Percentiles rank a stretch among this genome's conserved stretches.
phyloP scores from a whole-genome alignment of 768 basidiomycete species.

The Hygrophorus pudorinus region DNA sequence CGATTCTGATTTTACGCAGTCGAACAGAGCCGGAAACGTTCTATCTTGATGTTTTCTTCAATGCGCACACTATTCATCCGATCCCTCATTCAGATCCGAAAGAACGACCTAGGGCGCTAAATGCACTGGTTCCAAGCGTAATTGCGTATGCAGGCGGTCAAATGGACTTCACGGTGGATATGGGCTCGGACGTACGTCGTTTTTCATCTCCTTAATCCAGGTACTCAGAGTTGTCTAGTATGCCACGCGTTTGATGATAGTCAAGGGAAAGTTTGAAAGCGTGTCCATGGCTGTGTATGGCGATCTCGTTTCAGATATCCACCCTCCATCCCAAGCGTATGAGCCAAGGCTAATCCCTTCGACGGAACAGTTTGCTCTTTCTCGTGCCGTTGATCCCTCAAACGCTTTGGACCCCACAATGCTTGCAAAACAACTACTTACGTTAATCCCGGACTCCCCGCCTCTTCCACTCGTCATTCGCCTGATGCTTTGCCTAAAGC shows the following conservation, averaged over 20 bases:
- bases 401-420: constrained; percentile 47
- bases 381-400: constrained; percentile 49
- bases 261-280: constrained; percentile 62
- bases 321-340: constrained; percentile 26
- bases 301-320: constrained; percentile 40
- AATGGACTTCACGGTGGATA: constrained; percentile 56
- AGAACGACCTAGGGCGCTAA: constrained; percentile 54
- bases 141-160: constrained; percentile 65
- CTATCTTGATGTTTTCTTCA: constrained; percentile 67
- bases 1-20: constrained; percentile 23
- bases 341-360: constrained; percentile 30
- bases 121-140: constrained; percentile 61
- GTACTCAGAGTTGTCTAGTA: constrained; percentile 29
- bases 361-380: constrained; percentile 28
- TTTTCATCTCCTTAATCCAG: background rate
- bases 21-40: constrained; percentile 65
- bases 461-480: constrained; percentile 55
- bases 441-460: constrained; percentile 51
- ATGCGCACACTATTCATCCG: constrained; percentile 43
- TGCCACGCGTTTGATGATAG: constrained; percentile 70
- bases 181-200: constrained; percentile 52
- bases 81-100: constrained; percentile 25
- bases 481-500: constrained; percentile 74
- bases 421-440: constrained; percentile 53
- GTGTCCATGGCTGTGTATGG: constrained; percentile 59